phyloP scores from a whole-genome alignment of 257 asterid genomes.

The Nicotiana obtusifolia region DNA sequence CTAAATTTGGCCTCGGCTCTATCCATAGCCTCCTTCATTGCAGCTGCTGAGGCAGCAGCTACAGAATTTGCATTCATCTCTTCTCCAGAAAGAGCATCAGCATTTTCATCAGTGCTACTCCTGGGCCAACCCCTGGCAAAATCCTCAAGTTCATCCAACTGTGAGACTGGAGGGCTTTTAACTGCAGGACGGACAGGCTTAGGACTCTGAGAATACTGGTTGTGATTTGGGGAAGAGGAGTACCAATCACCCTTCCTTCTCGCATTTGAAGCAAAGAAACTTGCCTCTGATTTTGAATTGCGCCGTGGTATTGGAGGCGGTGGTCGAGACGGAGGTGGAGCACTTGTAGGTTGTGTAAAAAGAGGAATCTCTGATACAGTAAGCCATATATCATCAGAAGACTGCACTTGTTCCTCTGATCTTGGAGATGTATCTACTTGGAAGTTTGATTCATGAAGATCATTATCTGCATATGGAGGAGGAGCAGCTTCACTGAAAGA shows the following conservation, averaged over 20 bases:
- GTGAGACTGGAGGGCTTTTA: constrained; percentile 58
- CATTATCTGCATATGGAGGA: constrained; percentile 34
- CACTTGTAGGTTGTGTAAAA: constrained; percentile 72
- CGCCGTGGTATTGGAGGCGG: constrained; percentile 84
- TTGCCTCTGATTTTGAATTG: constrained; percentile 41
- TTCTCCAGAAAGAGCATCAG: constrained; percentile 40
- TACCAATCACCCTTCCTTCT: constrained; percentile 56
- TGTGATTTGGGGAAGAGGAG: constrained; percentile 45
- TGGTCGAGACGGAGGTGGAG: constrained; percentile 96
- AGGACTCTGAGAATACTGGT: constrained; percentile 48
- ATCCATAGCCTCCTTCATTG: constrained; percentile 99
- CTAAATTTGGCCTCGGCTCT: constrained; percentile 97
- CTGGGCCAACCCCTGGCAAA: constrained; percentile 64
- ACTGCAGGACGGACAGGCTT: constrained; percentile 38
- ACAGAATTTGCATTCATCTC: constrained; percentile 63
- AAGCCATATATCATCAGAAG: constrained; percentile 74
- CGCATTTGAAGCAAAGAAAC: constrained; percentile 44
- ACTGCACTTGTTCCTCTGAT: constrained; percentile 46
- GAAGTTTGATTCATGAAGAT: constrained; percentile 35
- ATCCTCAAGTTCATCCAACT: constrained; percentile 88
- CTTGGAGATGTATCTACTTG: constrained; percentile 46
- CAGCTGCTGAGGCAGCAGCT: constrained; percentile 96
- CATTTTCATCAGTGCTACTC: constrained; percentile 41
- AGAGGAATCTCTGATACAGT: constrained; percentile 91
- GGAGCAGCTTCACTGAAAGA: constrained; percentile 49